Percentiles rank a stretch among this genome's conserved stretches.
Conservation (phyloP, 2,329 filamentous ascomycete genomes). For the Trichoderma afroharzianum region DNA sequence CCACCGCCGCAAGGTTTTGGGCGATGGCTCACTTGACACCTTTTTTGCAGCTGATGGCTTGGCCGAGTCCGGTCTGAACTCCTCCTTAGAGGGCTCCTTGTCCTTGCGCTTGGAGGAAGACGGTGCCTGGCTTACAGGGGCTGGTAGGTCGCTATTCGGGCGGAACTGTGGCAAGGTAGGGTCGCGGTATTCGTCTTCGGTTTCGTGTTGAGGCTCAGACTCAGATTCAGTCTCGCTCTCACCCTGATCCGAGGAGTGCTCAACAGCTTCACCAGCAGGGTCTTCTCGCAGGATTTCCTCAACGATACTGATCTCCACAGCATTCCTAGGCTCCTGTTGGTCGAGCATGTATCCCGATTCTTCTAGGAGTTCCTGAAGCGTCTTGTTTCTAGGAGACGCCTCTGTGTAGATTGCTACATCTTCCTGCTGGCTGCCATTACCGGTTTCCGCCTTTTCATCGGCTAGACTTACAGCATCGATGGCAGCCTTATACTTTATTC, state of each 20-base stretch:
- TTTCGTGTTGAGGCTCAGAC: slow-evolving; percentile 19
- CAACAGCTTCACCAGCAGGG: slow-evolving; percentile 1
- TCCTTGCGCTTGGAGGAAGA: not conserved
- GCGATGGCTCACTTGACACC: slow-evolving; percentile 23
- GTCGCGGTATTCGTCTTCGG: slow-evolving; percentile 42
- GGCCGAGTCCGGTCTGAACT: not conserved
- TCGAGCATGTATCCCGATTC: slow-evolving; percentile 45
- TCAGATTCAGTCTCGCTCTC: slow-evolving; percentile 20
- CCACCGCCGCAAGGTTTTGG: slow-evolving; percentile 43
- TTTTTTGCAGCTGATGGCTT: not conserved
- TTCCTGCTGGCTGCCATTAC: not conserved
- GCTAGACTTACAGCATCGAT: slow-evolving; percentile 40
- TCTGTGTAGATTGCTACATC: slow-evolving; percentile 15
- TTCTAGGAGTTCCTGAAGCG: slow-evolving; percentile 37
- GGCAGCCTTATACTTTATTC: slow-evolving; percentile 52
- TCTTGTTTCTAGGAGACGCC: slow-evolving; percentile 24
- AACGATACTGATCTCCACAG: slow-evolving; percentile 31
- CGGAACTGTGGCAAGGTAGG: slow-evolving; percentile 67
- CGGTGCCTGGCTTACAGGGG: slow-evolving; percentile 19
- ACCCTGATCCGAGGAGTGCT: not conserved
- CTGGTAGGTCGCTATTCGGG: slow-evolving; percentile 44
- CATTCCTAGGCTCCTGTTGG: slow-evolving; percentile 28
- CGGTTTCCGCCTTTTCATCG: slow-evolving; percentile 27
- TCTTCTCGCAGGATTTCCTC: slow-evolving; percentile 26
- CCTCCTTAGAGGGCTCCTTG: slow-evolving; percentile 2